phyloP scores from a whole-genome alignment of 2,329 filamentous ascomycete genomes.

The Nothophaeocryptopus gaeumannii region DNA sequence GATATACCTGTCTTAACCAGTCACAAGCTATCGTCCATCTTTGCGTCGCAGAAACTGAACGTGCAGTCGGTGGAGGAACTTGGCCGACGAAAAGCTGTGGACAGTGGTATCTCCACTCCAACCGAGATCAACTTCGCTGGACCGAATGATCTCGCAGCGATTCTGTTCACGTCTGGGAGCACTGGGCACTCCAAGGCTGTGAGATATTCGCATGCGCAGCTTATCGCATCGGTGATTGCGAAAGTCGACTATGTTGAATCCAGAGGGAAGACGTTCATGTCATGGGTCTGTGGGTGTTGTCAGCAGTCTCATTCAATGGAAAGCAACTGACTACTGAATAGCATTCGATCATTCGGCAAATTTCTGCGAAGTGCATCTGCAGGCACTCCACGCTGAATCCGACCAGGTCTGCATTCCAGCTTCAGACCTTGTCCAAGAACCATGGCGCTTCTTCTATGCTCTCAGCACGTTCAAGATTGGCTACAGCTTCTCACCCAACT shows the following conservation, averaged over 20 bases:
- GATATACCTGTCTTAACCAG: conserved; percentile 13
- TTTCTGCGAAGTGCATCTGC: conserved; percentile 53
- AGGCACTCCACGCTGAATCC: conserved; percentile 42
- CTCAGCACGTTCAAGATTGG: conserved; percentile 43
- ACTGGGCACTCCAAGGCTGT: conserved; percentile 27
- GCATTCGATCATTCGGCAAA: conserved; percentile 55
- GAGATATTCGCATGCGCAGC: conserved; percentile 16
- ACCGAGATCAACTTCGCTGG: neutral
- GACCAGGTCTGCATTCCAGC: conserved; percentile 49
- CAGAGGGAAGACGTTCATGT: conserved; percentile 17
- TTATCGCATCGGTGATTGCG: conserved; percentile 18
- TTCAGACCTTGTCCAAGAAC: conserved; percentile 42
- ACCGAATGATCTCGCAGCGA: conserved; percentile 13
- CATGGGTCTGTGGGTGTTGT: conserved; percentile 14
- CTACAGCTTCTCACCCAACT: conserved; percentile 48
- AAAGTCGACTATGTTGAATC: conserved; percentile 13
- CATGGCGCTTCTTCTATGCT: conserved; percentile 40
- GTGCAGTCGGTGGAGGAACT: conserved; percentile 15
- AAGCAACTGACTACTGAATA: conserved; percentile 43
- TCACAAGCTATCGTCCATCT: conserved; percentile 15
- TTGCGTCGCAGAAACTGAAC: conserved; percentile 15
- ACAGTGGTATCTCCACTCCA: conserved; percentile 8
- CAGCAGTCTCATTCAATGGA: neutral
- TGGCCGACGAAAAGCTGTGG: conserved; percentile 5
- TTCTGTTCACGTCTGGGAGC: conserved; percentile 26